Evolutionary conservation across 441 rosid genomes (phyloP), one percentile per base, ranked within the genome.

Genomic region (California macrophylla): DNA sequence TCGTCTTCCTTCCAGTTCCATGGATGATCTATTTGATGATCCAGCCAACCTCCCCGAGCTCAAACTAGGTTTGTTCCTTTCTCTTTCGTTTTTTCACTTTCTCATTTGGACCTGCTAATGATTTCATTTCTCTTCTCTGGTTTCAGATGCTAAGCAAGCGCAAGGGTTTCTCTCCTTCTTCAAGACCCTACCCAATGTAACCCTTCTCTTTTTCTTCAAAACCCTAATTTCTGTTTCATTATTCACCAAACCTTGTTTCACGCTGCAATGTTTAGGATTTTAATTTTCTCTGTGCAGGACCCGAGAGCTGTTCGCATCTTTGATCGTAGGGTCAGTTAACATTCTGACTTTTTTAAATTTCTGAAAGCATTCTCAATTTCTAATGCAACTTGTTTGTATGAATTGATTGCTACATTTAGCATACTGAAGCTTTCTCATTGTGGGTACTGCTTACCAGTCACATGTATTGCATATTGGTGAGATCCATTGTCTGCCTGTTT

Each of bases 101-200:
- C 28, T 61, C 69, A 68, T 38, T 67, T 71, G 36, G 66, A 32
- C 4, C 65, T 13, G 9, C 67, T 50, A 3, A 30, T 2, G 50
- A 61, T 73, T 9, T 26, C 16, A 63, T 68, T 0, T 64, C 8
- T 24, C 71, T 70, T 65, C 68, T 66, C 56, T 75, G 34, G 67
- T 66, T 68, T 47, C 62, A 93, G 98, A 92, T 86, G 89, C 89
- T 62, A 92, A 88, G 83, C 99, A 94, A 79, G 93, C 98, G 73
- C 96, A 89, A 77, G 98, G 99, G 73, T 94, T 94, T 82, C 89
- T 94, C 68, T 86, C 93, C 6, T 94, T 94, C 88, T 94, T 89
- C 89, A 94, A 86, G 84, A 86, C 90, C 74, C 91, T 94, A 65
- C 90, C 93, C 68, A 78, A 63, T 72, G 99, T 94, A 85, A 85